A percentile compares a stretch with the other conserved stretches of the same genome.
Evolutionary conservation across 306 rosid species (phyloP).

Genomic region (Cucurbita moschata): DNA sequence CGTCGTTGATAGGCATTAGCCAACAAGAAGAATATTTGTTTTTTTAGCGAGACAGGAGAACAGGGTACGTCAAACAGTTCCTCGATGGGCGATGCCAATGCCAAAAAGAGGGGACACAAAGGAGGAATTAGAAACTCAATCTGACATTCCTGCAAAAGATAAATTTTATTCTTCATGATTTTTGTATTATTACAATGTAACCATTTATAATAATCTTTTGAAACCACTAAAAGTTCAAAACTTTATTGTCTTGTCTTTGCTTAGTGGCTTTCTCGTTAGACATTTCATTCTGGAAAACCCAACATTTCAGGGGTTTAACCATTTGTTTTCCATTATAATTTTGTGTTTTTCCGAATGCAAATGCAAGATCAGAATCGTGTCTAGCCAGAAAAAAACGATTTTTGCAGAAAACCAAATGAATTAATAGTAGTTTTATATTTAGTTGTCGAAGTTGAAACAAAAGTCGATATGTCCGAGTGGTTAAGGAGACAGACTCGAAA

Average conservation of each 20-base stretch:
- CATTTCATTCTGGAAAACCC: too few relatives aligned
- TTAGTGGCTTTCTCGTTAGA: too few relatives aligned
- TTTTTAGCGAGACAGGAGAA: not conserved
- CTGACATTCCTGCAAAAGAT: not conserved
- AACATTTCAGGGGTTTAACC: not conserved
- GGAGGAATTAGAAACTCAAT: not conserved
- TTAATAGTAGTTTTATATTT: too few relatives aligned
- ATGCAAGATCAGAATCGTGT: too few relatives aligned
- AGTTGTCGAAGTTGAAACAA: accelerated
- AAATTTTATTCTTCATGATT: not conserved
- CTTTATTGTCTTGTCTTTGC: too few relatives aligned
- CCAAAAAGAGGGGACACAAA: not conserved
- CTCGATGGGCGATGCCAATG: not conserved
- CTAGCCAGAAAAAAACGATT: too few relatives aligned
- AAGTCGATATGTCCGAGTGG: constrained; percentile 2
- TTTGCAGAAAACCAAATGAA: too few relatives aligned
- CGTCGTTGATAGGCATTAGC: not conserved
- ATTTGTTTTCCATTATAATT: too few relatives aligned
- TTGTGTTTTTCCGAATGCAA: too few relatives aligned
- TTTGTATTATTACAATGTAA: not conserved
- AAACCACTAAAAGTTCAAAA: too few relatives aligned
- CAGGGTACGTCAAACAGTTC: not conserved
- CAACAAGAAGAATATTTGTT: not conserved
- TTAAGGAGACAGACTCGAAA: constrained; percentile 8
- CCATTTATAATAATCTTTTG: not conserved